Evolutionary conservation across 2,329 filamentous ascomycete species (phyloP).

Genomic region (Apiospora malaysiana): DNA sequence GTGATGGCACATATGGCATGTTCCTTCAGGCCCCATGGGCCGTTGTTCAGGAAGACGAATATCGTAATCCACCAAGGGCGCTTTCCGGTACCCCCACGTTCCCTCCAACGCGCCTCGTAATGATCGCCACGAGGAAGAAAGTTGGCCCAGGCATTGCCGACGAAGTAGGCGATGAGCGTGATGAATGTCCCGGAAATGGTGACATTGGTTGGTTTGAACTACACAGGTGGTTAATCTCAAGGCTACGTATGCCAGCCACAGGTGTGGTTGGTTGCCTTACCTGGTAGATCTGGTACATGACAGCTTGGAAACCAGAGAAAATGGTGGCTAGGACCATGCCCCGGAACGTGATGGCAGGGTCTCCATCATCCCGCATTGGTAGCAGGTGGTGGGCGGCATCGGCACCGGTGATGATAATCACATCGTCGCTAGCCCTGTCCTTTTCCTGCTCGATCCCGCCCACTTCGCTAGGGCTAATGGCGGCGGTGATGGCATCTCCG

Average conservation of each 20-base stretch:
- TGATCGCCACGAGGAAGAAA: conserved; percentile 58
- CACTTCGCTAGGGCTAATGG: conserved; percentile 28
- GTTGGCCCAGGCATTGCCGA: conserved; percentile 54
- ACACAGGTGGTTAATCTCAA: background rate
- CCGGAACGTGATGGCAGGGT: conserved; percentile 58
- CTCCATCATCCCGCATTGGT: conserved; percentile 58
- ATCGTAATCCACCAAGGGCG: conserved; percentile 48
- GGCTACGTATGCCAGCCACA: background rate
- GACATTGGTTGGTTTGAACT: conserved; percentile 59
- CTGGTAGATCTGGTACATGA: conserved; percentile 61
- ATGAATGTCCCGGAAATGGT: conserved; percentile 60
- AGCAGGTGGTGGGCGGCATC: conserved; percentile 57
- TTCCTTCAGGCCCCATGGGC: conserved; percentile 61
- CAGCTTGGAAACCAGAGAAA: conserved; percentile 58
- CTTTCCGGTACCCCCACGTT: conserved; percentile 45
- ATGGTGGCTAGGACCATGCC: conserved; percentile 55
- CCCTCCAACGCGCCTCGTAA: conserved; percentile 54
- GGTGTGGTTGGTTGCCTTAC: conserved; percentile 40
- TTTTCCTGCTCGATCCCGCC: conserved; percentile 34
- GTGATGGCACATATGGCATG: conserved; percentile 60
- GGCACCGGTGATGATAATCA: conserved; percentile 56
- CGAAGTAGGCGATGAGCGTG: conserved; percentile 62
- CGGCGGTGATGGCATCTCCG: conserved; percentile 33
- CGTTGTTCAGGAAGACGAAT: conserved; percentile 54
- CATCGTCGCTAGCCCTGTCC: conserved; percentile 43